Base-by-base conservation (phyloP, 129 eudicot species). In the Rutidosis leptorrhynchoides region DNA sequence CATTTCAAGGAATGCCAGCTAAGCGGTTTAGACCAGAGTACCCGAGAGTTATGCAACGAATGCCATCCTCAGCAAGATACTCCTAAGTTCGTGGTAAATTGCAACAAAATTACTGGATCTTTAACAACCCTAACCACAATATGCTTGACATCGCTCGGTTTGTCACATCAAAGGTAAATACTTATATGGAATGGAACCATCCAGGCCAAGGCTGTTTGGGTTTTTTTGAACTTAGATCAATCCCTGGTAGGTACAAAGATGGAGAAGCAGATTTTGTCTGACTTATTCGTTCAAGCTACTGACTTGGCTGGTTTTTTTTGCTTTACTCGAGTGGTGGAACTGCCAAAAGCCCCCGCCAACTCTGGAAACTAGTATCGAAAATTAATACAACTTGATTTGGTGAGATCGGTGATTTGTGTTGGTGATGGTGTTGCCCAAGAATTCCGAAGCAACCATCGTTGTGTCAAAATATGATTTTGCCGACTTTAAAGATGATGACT, bases 61-160 rank as follows among this genome's bases (percentile, higher is more conserved):
- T 81, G 73, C 89, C 89, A 51, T 80, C 89, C 26, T 82, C 92
- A 30, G 80, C 79, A n/a, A 87, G 97, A 83, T 90, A 80, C 72
- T n/a, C 78, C 89, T 15, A 87, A 78, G 68, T n/a, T n/a, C 29
- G 7, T 40, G 33, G 76, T 67, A 61, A 54, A 72, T 72, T 62
- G 23, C 76, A 72, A 67, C 73, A 17, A 40, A 30, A 17, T 65
- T 33, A 68, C 35, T 45, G 62, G 68, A 58, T 72, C 62, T 58
- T 32, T 72, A 35, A 49, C 21, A 60, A 51, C 70, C 53, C 62
- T 67, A 67, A 75, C 81, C 25, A 60, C 70, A 54, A 67, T 59
- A 42, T 35, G 62, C 72, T 37, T 5, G 11, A 52, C 55, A 30
- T 6, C 15, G 28, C 20, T 24, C 20, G 62, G 68, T 23, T 70